Conservation (phyloP, 176 grass and related monocot species). For the Leersia perrieri region DNA sequence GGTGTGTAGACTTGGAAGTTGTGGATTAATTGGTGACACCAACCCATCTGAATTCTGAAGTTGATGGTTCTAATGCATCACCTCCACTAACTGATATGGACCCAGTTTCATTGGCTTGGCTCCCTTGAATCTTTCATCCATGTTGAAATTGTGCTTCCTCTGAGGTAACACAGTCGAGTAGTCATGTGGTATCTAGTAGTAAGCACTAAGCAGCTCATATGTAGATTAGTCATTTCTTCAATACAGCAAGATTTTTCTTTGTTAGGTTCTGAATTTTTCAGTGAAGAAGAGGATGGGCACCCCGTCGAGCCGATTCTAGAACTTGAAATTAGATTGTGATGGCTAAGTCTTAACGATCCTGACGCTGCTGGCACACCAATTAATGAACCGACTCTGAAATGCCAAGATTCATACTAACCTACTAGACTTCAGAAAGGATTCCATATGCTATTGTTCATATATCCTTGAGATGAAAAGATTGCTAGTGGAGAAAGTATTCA, state of each 20-base stretch:
- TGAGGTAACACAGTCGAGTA: neutral
- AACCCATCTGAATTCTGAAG: neutral
- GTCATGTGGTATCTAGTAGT: neutral
- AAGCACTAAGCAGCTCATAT: neutral
- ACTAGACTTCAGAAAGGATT: neutral
- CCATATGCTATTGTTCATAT: neutral
- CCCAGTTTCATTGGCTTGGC: neutral
- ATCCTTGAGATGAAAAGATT: neutral
- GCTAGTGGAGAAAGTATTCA: neutral
- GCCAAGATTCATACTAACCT: neutral
- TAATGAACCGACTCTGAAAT: neutral
- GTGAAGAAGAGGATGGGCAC: neutral
- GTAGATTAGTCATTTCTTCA: neutral
- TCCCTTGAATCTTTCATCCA: neutral
- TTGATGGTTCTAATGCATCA: neutral
- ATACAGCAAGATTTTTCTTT: neutral
- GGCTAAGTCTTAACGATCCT: neutral
- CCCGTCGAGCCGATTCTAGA: neutral
- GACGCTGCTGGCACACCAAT: neutral
- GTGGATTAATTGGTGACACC: neutral
- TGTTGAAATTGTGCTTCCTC: conserved; percentile 6
- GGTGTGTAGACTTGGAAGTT: neutral
- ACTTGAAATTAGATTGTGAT: neutral
- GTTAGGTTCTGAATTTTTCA: neutral
- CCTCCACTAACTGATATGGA: neutral